Base-by-base conservation (phyloP, 2,329 filamentous ascomycete species). In the Pseudopithomyces maydicus region DNA sequence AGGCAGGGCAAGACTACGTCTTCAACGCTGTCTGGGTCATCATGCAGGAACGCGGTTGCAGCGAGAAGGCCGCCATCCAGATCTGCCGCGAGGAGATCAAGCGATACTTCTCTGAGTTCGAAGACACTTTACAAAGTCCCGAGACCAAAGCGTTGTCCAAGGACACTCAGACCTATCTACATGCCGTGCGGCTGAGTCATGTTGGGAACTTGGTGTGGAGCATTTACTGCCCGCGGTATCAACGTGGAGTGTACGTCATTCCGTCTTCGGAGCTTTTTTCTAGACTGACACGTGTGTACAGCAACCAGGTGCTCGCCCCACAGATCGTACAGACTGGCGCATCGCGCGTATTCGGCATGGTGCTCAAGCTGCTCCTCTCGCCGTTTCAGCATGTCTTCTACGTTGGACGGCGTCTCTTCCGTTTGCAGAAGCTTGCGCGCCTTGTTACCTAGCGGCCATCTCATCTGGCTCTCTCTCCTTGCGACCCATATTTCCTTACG, bases 21-120 rank as follows among this genome's bases (percentile, higher is more conserved):
- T 63, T 74, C 49, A 80, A 80, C 50, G 74, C 73, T 2, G 62
- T 80, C 23, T 78, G 71, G 72, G 73, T 79, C 23, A 60, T 78
- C 26, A 79, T 79, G 76, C 59, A 61, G 41, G 74, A 79, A 62
- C 63, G 67, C 32, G 56, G 53, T 1, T 59, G 73, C 29, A 55
- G 50, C 4, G 66, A 71, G 52, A 59, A 62, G 8, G 62, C 71
- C 42, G 76, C 76, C 0, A 69, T 69, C 44, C 33, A 54, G 17
- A 22, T 55, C 3, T 66, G 63, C 45, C 51, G 54, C 26, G 19
- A 59, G 6, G 56, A 61, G 32, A 73, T 75, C 35, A 64, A 63
- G 41, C 54, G 67, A 20, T 46, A 67, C n/a, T 45, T 67, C 23
- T 50, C 55, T 14, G 44, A 64, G 15, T 72, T 58, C 45, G 35